Base-by-base conservation (phyloP, 2,329 filamentous ascomycete species). In the Seiridium unicorne region DNA sequence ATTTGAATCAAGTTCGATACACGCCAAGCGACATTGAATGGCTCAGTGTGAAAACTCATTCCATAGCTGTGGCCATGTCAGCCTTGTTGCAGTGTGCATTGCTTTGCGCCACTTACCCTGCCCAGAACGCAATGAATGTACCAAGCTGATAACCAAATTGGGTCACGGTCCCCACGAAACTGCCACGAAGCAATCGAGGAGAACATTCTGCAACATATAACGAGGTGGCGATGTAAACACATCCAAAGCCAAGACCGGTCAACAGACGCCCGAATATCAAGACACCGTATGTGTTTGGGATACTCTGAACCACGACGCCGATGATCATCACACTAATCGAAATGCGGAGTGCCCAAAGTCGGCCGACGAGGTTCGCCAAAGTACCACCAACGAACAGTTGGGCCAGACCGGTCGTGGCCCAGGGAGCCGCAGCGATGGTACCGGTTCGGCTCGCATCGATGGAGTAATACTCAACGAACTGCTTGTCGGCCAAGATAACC, bases 301-400 rank as follows among this genome's bases (percentile, higher is more conserved):
- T 35, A 38, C 49, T 53, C 34, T 53, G 49, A 40, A 53, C 49
- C 8, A 53, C 35, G 13, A 53, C 49, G 3, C 49, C 49, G 26
- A 53, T 53, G 34, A 53, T 53, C 49, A 53, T 53, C 11, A 53
- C 49, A 40, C 49, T 53, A 34, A 53, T 53, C 8, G 49, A 40
- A 35, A 53, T 53, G 49, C 49, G 49, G 5, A 53, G 34, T 3
- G 49, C 49, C 49, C 49, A 53, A 1, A 53, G 35, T 40, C 49
- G 10, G 4, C 49, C 49, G 34, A 53, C 49, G 3, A 53, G 49
- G 2, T 38, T 53, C 18, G 49, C 49, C 6, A 53, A 34, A 32
- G 49, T 53, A n/a, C 49, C 49, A 6, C 49, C 49, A 35, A 53
- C 49, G 38, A 53, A 53, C n/a, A 53, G 34, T 34, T 53, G 49